Base-by-base conservation (phyloP, 768 basidiomycete species). In the Chalciporus sphaerocephalus region DNA sequence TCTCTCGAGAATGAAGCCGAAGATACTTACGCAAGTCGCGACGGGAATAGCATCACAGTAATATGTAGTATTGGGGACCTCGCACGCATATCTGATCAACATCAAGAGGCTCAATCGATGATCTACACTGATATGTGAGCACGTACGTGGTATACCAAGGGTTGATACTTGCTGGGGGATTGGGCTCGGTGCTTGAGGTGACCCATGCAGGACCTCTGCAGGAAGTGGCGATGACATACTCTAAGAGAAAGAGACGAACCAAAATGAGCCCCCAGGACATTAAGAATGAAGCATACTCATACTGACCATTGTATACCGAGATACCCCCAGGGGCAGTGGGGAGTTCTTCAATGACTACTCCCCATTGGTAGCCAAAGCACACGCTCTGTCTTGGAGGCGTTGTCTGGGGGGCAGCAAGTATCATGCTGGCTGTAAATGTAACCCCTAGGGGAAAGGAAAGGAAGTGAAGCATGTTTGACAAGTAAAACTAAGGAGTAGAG, bases 141-240 rank as follows among this genome's bases (percentile, higher is more conserved):
- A 51, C 56, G 50, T 33, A 53, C 54, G 13, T 40, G 30, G n/a
- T 25, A 17, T 52, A 51, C 39, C 44, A 40, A 2, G 44, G 47
- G 1, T 6, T 18, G 43, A 56, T 52, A 15, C 35, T 44, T 15
- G 25, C 10, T 13, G 55, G 58, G 13, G 59, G 57, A 30, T n/a
- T 18, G n/a, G 57, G n/a, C 16, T 33, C 6, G 8, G 42, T 38
- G 46, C 57, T 59, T 2, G 55, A 55, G 27, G 44, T 20, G 30
- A 53, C 55, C 52, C 52, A 48, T 22, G 51, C 57, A 4, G 47
- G 46, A 5, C 55, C 52, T 3, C n/a, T n/a, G n/a, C 58, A 59
- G 1, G 15, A 12, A 4, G 42, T 40, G 1, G 25, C 44, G 5
- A n/a, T 15, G 10, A 55, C 45, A 18, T 50, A 54, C 41, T 53